Evolutionary conservation across 1,284 basidiomycete genomes (phyloP), one percentile per base, ranked within the genome.

Genomic region (Sporisorium exsertum): DNA sequence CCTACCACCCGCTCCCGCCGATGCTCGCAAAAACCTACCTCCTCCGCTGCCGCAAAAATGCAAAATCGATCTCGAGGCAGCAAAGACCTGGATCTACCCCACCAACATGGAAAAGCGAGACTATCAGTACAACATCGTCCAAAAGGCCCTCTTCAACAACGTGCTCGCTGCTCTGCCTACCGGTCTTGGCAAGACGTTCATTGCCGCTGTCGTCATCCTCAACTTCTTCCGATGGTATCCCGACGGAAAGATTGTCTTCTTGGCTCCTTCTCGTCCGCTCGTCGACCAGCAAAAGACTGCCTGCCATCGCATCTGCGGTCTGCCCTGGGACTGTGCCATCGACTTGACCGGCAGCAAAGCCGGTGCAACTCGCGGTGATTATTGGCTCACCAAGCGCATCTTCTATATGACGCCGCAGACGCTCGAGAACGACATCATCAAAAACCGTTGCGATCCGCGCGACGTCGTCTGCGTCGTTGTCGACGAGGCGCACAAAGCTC

Each of bases 351-450:
- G 97, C 9, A 67, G 56, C 26, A 85, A 76, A 1, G 69, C 63
- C 9, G 63, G 66, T 10, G 26, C 63, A 10, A 55, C 69, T n/a
- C 72, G 82, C n/a, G 72, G 64, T 26, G 77, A 79, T 24, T 78
- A 72, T 91, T 96, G 93, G 92, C 87, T 88, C 72, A 88, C 92
- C 75, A 94, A 96, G 85, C 89, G 95, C 7, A 92, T 99, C 26
- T 95, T 99, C 84, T 99, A 96, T 86, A 95, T 97, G 91, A 99
- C 97, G 0, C 96, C 97, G 0, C 97, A 99, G 84, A 98, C 96
- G 0, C 89, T 99, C 26, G 88, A 93, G 66, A 97, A 97, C 78
- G 97, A 99, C 84, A 87, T 99, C 27, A 87, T 87, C 8, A 89
- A 88, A 1, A 91, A 91, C 18, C 90, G 88, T 20, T 92, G 94